phyloP scores from a whole-genome alignment of 805 yeast species.

The Komagataella mondaviorum region DNA sequence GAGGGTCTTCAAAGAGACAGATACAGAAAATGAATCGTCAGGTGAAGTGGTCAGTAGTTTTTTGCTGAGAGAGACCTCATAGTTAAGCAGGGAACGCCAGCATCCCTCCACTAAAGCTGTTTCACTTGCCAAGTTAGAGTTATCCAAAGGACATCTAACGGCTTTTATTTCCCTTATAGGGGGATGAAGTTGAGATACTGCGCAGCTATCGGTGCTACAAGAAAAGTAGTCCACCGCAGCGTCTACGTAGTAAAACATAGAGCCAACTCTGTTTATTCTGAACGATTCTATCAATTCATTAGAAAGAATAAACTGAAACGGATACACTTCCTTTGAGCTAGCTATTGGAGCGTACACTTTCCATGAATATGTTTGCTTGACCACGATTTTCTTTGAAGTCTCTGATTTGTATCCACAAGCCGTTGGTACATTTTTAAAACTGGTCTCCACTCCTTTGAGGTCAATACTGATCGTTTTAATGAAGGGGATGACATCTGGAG shows the following conservation, averaged over 20 bases:
- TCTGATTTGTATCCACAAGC: not conserved
- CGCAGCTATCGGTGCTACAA: not conserved
- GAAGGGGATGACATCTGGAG: not conserved
- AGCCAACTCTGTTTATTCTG: not conserved
- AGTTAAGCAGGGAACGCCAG: not conserved
- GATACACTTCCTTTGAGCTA: not conserved
- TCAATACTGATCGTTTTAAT: not conserved
- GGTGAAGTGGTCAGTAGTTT: not conserved
- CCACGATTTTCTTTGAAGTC: not conserved
- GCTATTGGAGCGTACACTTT: not conserved
- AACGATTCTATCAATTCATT: not conserved
- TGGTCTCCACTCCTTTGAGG: not conserved
- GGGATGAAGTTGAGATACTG: not conserved
- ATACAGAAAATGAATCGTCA: not conserved
- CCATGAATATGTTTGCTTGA: not conserved
- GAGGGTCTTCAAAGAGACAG: not conserved
- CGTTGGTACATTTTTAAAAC: not conserved
- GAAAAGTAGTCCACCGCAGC: not conserved
- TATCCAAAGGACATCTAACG: not conserved
- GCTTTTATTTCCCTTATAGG: not conserved
- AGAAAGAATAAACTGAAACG: not conserved
- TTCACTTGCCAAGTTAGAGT: not conserved
- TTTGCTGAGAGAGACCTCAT: not conserved
- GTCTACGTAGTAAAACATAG: not conserved
- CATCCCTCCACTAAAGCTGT: not conserved